A percentile compares a stretch with the other conserved stretches of the same genome.
These are phyloP conservation scores for Sabuloglossum arenarium DNA, from an alignment of 495 filamentous ascomycete species.

Conservation along the genomic window DNA sequence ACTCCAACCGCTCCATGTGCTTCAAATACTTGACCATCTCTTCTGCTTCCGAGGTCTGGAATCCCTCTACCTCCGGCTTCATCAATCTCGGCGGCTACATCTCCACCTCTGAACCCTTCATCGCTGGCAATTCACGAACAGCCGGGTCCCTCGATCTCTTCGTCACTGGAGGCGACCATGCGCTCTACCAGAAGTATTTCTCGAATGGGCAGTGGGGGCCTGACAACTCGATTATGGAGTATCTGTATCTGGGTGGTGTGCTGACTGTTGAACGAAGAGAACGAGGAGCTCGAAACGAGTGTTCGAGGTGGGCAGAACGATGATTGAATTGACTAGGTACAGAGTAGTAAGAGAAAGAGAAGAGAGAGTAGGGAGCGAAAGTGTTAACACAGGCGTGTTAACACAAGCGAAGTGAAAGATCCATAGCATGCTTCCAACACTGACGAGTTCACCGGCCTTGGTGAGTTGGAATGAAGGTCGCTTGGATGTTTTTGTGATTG, in stretches of 20 bases:
- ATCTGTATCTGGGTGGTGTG: neutral
- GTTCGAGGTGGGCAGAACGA: too few species aligned
- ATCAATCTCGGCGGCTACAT: neutral
- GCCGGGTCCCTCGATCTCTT: neutral
- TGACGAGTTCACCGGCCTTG: neutral
- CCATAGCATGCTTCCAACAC: too few species aligned
- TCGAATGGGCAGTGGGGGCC: neutral
- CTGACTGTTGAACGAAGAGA: too few species aligned
- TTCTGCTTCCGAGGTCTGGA: neutral
- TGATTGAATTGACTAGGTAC: too few species aligned
- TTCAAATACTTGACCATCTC: neutral
- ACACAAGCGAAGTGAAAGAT: too few species aligned
- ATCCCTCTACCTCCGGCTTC: neutral
- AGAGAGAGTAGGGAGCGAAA: too few species aligned
- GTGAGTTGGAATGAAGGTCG: neutral
- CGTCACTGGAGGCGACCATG: neutral
- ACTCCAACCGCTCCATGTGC: neutral
- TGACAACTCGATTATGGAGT: neutral
- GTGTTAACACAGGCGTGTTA: too few species aligned
- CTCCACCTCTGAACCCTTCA: neutral
- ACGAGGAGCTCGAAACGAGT: too few species aligned
- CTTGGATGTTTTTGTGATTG: neutral
- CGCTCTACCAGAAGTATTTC: neutral
- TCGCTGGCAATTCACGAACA: neutral
- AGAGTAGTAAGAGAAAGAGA: too few species aligned